Conservation (phyloP, 2,329 filamentous ascomycete species). For the Paecilomyces formosus region DNA sequence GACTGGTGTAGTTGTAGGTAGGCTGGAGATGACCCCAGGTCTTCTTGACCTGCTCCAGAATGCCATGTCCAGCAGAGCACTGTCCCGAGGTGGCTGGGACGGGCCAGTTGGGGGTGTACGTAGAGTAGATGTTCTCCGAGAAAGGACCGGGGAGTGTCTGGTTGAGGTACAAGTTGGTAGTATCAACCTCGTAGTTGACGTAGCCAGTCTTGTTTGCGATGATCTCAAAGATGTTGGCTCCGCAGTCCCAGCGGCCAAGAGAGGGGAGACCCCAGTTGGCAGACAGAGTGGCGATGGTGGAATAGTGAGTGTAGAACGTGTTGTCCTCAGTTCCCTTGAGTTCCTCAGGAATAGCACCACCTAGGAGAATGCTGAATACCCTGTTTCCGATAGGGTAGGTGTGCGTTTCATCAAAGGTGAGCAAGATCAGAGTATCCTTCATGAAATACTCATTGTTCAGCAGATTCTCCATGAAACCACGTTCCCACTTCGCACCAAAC, state of each 20-base stretch:
- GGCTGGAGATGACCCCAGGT: conserved; percentile 20
- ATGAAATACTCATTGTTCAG: conserved; percentile 64
- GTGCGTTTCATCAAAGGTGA: conserved; percentile 76
- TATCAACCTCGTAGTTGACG: conserved; percentile 32
- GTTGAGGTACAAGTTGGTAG: conserved; percentile 43
- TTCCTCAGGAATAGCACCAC: conserved; percentile 61
- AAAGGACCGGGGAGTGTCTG: conserved; percentile 46
- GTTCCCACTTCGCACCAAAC: conserved; percentile 60
- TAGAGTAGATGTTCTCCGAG: conserved; percentile 17
- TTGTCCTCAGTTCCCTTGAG: conserved; percentile 61
- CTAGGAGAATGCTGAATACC: conserved; percentile 64
- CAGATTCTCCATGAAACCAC: conserved; percentile 62
- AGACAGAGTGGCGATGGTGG: conserved; percentile 56
- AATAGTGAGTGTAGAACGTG: conserved; percentile 69
- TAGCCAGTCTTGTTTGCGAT: conserved; percentile 58
- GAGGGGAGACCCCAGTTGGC: conserved; percentile 65
- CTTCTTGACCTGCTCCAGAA: conserved; percentile 25
- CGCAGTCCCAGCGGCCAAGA: conserved; percentile 64
- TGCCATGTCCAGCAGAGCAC: conserved; percentile 29
- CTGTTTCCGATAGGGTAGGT: conserved; percentile 61
- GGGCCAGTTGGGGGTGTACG: conserved; percentile 22
- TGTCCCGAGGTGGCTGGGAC: conserved; percentile 16
- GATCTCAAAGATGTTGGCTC: conserved; percentile 60
- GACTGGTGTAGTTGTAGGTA: conserved; percentile 28
- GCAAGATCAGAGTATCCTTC: conserved; percentile 64